Base-by-base conservation (phyloP, 169 alveolate genomes). In the Neospora caninum region DNA sequence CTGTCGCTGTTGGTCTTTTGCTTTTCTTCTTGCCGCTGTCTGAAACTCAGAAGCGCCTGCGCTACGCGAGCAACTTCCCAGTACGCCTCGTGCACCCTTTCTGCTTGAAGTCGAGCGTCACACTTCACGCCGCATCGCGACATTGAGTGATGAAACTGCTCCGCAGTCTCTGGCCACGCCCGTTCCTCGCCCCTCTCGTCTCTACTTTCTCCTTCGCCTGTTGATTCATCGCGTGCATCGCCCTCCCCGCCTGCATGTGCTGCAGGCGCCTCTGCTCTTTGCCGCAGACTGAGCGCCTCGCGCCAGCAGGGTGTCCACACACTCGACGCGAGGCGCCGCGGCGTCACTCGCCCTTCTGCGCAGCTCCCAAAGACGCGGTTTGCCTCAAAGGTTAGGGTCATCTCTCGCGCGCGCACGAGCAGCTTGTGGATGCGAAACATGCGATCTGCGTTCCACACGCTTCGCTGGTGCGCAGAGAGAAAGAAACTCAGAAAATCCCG, bases 21-120 rank as follows among this genome's bases (percentile, higher is more conserved):
- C 7, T 69, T 18, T 10, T 82, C 69, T n/a, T 1, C 89, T 18
- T 36, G 39, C 39, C 38, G 20, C 89, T 82, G 41, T 0, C 64
- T 1, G 67, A 38, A 49, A 29, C 22, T 41, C 7, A 82, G 89
- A 0, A 41, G 89, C 29, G 1, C 41, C 38, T 43, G 53, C 9
- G 89, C 53, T 9, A 82, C 41, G 43, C 89, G 89, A 25, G 67
- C 54, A 34, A 82, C 69, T 39, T 82, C 64, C 89, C 89, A 82
- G 89, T 42, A 41, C 13, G 89, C 89, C 38, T 13, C 41, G 38
- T 39, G 64, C 38, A 82, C 64, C 54, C 38, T 41, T 27, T 16
- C 69, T 7, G 4, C 53, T 80, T 80, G 88, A n/a, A 70, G 39
- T 7, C 9, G 39, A n/a, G n/a, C n/a, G n/a, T n/a, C n/a, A n/a